phyloP scores from a whole-genome alignment of 2,329 filamentous ascomycete species.

The Rutstroemia sydowiana region DNA sequence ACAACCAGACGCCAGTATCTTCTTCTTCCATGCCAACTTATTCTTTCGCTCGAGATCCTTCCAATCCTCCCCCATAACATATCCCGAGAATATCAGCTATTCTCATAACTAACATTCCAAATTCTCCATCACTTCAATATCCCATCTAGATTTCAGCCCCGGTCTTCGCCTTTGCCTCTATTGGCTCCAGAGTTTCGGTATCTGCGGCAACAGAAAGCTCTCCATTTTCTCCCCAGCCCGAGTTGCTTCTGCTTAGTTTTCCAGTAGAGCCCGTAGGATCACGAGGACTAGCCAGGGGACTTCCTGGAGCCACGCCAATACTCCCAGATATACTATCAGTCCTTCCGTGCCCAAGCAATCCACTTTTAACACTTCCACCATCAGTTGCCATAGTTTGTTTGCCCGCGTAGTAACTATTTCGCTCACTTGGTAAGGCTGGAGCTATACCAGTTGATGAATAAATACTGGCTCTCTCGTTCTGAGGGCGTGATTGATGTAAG shows the following conservation, averaged over 20 bases:
- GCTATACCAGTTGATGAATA: slow-evolving; percentile 69
- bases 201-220: background rate
- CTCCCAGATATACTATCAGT: slow-evolving; percentile 78
- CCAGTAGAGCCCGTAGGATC: slow-evolving; percentile 29
- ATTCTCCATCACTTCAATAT: no score
- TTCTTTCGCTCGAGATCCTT: no score
- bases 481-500: slow-evolving; percentile 40
- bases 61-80: no score
- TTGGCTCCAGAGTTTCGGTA: no score
- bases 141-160: no score
- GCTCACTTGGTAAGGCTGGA: slow-evolving; percentile 62
- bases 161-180: background rate
- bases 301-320: slow-evolving; percentile 48
- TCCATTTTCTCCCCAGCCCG: slow-evolving; percentile 20
- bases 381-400: slow-evolving; percentile 47
- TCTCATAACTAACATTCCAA: no score
- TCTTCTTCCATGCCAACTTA: no score
- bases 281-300: slow-evolving; percentile 53
- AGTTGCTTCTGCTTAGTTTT: slow-evolving; percentile 27
- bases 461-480: slow-evolving; percentile 65
- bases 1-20: no score
- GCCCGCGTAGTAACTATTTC: slow-evolving; percentile 73
- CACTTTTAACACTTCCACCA: slow-evolving; percentile 71
- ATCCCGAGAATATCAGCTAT: no score
- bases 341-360: slow-evolving; percentile 65